phyloP scores from a whole-genome alignment of 78 protist genomes.

The Pigoraptor vietnamica region DNA sequence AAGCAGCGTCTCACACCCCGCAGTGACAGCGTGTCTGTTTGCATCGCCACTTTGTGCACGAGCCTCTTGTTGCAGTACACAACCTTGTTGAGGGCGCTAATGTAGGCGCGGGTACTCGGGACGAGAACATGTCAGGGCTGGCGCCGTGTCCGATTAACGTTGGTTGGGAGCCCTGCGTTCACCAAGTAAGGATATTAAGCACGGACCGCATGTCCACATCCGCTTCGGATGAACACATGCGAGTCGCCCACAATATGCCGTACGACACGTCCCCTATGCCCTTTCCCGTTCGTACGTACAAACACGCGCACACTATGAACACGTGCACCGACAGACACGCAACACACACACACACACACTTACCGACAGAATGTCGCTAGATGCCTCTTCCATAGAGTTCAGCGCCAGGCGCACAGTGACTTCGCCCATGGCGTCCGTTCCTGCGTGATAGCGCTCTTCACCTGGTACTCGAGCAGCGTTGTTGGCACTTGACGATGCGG shows the following conservation, averaged over 20 bases:
- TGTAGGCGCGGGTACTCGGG: slow-evolving; percentile 36
- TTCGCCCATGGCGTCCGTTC: slow-evolving; percentile 33
- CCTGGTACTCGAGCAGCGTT: slow-evolving; percentile 11
- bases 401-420: slow-evolving; percentile 26
- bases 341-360: background rate
- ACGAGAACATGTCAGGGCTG: slow-evolving; percentile 36
- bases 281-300: too few relatives aligned
- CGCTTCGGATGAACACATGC: too few relatives aligned
- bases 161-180: background rate
- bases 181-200: too few relatives aligned
- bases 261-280: too few relatives aligned
- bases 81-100: slow-evolving; percentile 40
- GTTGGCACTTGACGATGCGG: background rate
- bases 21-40: too few relatives aligned
- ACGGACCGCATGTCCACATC: too few relatives aligned
- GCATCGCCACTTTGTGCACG: too few relatives aligned
- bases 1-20: too few relatives aligned
- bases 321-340: background rate
- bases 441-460: slow-evolving; percentile 23
- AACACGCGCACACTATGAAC: too few relatives aligned
- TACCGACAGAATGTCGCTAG: background rate
- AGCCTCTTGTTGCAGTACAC: too few relatives aligned
- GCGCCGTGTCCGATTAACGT: slow-evolving; percentile 35
- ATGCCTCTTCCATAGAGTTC: background rate
- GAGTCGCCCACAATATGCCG: too few relatives aligned